These are phyloP conservation scores for Floccularia luteovirens DNA, from an alignment of 768 basidiomycete genomes.

Conservation along the genomic window DNA sequence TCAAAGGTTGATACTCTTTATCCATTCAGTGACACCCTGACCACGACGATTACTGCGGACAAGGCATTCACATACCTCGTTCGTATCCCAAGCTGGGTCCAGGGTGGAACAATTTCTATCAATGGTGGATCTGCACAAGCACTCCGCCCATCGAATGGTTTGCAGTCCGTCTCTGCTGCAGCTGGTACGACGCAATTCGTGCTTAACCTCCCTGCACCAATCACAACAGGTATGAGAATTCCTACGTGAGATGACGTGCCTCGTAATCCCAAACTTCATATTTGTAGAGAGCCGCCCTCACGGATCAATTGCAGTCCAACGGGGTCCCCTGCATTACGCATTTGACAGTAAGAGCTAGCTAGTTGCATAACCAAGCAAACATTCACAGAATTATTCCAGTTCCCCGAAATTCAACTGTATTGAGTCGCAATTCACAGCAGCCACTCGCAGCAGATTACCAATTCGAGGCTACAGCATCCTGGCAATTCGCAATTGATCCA, in stretches of 20 bases:
- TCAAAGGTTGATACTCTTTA: constrained; percentile 41
- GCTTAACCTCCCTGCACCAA: constrained; percentile 37
- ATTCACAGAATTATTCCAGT: constrained; percentile 12
- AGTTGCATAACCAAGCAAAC: background rate
- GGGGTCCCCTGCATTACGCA: constrained; percentile 48
- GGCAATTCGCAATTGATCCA: constrained; percentile 52
- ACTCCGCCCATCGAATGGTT: constrained; percentile 32
- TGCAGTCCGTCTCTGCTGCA: constrained; percentile 29
- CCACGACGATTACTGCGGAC: constrained; percentile 34
- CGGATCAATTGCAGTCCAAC: constrained; percentile 44
- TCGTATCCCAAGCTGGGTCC: constrained; percentile 45
- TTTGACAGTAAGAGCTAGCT: constrained; percentile 32
- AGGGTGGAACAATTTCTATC: constrained; percentile 34
- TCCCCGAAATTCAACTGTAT: constrained; percentile 25
- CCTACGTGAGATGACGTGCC: background rate
- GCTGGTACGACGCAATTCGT: constrained; percentile 37
- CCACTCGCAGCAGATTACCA: constrained; percentile 40
- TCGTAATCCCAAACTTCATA: background rate
- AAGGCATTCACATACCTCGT: constrained; percentile 38
- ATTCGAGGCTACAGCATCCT: constrained; percentile 36
- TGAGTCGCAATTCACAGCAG: constrained; percentile 33
- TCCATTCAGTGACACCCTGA: constrained; percentile 41
- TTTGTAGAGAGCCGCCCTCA: constrained; percentile 42
- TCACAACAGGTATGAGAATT: constrained; percentile 29
- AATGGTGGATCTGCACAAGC: constrained; percentile 27